Evolutionary conservation across 2,329 filamentous ascomycete species (phyloP).

Genomic region (Xylariales sp.): DNA sequence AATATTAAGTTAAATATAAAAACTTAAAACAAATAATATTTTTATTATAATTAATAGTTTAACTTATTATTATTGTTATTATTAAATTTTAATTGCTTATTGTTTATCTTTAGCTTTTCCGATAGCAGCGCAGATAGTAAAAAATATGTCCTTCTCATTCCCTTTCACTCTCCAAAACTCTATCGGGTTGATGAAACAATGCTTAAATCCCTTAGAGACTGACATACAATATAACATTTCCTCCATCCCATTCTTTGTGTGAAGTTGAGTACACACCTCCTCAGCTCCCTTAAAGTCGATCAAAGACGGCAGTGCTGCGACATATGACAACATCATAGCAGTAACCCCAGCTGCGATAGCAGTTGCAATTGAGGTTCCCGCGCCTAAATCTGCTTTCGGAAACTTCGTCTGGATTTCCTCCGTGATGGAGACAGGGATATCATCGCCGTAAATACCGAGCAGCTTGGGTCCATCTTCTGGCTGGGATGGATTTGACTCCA

Average conservation of each 20-base stretch:
- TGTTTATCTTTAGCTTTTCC: too few relatives aligned
- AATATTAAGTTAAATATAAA: too few relatives aligned
- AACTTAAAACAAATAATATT: too few relatives aligned
- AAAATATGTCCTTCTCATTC: conserved; percentile 14
- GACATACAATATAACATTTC: conserved; percentile 12
- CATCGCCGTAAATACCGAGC: conserved; percentile 15
- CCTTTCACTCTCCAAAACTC: conserved; percentile 15
- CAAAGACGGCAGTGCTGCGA: conserved; percentile 11
- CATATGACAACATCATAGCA: conserved; percentile 18
- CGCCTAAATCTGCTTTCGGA: conserved; percentile 7
- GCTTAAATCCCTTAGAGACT: conserved; percentile 8
- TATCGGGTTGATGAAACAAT: conserved; percentile 8
- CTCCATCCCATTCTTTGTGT: conserved; percentile 17
- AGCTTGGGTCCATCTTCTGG: not conserved
- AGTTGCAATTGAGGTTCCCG: conserved; percentile 20
- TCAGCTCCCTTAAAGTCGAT: conserved; percentile 5
- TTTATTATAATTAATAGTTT: too few relatives aligned
- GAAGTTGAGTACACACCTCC: conserved; percentile 5
- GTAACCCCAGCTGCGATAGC: conserved; percentile 16
- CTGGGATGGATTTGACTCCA: conserved; percentile 7
- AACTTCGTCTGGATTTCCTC: conserved; percentile 9
- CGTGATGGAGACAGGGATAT: conserved; percentile 3
- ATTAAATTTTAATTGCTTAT: too few relatives aligned
- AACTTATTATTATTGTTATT: too few relatives aligned
- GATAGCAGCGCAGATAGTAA: conserved; percentile 4